Evolutionary conservation across 345 rosid species (phyloP).

Genomic region (Streptanthus diversifolius): DNA sequence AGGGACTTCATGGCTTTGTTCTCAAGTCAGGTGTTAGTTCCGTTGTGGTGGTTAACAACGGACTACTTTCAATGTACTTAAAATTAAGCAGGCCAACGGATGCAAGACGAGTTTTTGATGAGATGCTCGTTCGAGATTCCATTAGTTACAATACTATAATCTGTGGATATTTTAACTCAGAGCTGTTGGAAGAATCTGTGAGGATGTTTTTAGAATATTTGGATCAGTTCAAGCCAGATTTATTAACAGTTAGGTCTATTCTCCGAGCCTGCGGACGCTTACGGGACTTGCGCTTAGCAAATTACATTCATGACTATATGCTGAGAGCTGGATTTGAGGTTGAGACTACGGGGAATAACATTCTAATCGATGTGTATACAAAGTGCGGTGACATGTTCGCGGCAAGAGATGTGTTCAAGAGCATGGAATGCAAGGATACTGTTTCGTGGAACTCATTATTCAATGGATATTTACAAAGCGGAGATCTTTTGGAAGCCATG

Average conservation of each 20-base stretch:
- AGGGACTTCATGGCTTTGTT: conserved; percentile 44
- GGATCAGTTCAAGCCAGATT: conserved; percentile 46
- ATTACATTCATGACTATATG: conserved; percentile 45
- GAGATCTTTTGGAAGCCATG: conserved; percentile 41
- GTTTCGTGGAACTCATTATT: conserved; percentile 69
- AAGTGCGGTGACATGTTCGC: conserved; percentile 51
- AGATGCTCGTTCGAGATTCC: conserved; percentile 49
- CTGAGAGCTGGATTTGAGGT: conserved; percentile 33
- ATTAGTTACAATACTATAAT: conserved; percentile 60
- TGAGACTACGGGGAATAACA: conserved; percentile 45
- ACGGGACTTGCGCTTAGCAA: conserved; percentile 40
- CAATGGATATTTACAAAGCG: conserved; percentile 43
- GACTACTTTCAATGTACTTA: conserved; percentile 58
- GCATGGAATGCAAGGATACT: conserved; percentile 44
- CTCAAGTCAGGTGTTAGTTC: conserved; percentile 46
- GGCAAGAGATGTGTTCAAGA: conserved; percentile 45
- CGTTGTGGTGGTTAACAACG: conserved; percentile 47
- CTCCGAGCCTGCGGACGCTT: conserved; percentile 60
- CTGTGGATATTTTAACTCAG: conserved; percentile 52
- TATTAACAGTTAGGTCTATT: conserved; percentile 47
- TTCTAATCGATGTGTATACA: conserved; percentile 53
- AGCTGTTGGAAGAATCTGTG: conserved; percentile 43
- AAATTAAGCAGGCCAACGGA: conserved; percentile 41
- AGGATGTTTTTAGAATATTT: conserved; percentile 42
- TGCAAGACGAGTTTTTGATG: conserved; percentile 48